phyloP scores from a whole-genome alignment of 257 asterid species.

The Striga asiatica region DNA sequence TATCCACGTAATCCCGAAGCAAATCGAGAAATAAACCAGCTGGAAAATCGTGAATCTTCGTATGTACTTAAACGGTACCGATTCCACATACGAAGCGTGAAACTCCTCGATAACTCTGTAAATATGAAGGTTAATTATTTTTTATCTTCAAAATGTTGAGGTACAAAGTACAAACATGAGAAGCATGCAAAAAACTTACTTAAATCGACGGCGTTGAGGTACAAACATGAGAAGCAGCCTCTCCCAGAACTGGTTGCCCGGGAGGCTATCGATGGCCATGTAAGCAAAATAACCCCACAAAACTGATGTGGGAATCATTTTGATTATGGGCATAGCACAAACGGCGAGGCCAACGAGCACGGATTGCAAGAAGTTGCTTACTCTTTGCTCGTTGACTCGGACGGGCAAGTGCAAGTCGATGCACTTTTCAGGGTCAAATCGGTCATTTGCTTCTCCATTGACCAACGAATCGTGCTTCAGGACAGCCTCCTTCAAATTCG shows the following conservation, averaged over 20 bases:
- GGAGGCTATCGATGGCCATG: slow-evolving; percentile 88
- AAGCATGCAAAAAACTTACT: slow-evolving; percentile 31
- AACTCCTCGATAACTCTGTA: slow-evolving; percentile 57
- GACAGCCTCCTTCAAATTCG: slow-evolving; percentile 67
- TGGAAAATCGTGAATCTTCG: slow-evolving; percentile 57
- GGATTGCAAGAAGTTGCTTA: slow-evolving; percentile 78
- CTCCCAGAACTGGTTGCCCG: slow-evolving; percentile 89
- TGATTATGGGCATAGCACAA: slow-evolving; percentile 65
- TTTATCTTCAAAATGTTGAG: background rate
- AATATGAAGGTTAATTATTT: background rate
- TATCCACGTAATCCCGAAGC: slow-evolving; percentile 89
- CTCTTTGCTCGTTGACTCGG: slow-evolving; percentile 81
- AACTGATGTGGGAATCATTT: slow-evolving; percentile 72
- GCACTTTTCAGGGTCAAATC: slow-evolving; percentile 57
- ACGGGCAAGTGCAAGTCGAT: slow-evolving; percentile 78
- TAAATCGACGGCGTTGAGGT: slow-evolving; percentile 69
- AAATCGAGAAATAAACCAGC: slow-evolving; percentile 43
- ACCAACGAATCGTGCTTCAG: slow-evolving; percentile 48
- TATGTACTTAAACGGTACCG: slow-evolving; percentile 80
- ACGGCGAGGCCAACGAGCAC: slow-evolving; percentile 51
- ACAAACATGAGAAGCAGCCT: slow-evolving; percentile 52
- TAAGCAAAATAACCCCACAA: slow-evolving; percentile 94
- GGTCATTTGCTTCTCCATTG: slow-evolving; percentile 20
- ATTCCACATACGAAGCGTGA: slow-evolving; percentile 74
- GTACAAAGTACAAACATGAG: background rate